Conservation (phyloP, 441 rosid genomes). For the Gossypium schwendimanii region DNA sequence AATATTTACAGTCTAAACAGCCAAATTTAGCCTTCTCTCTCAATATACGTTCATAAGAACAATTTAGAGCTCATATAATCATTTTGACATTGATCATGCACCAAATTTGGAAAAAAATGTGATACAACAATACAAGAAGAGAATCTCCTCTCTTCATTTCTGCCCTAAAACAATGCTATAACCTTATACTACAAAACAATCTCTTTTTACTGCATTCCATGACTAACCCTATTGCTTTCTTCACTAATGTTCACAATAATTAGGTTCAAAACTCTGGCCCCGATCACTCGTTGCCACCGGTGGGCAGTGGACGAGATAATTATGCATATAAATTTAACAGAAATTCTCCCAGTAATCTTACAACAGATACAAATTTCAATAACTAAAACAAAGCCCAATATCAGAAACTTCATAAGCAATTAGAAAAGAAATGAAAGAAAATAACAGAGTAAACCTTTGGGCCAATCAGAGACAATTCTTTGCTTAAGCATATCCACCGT, state of each 20-base stretch:
- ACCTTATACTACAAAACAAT: neutral
- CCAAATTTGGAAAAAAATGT: neutral
- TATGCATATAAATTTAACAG: neutral
- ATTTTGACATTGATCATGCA: neutral
- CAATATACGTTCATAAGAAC: too few relatives aligned
- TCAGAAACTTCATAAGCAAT: neutral
- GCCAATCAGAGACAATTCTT: slow-evolving; percentile 90
- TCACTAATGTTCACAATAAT: neutral
- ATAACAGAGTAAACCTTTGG: slow-evolving; percentile 47
- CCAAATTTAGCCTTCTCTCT: too few relatives aligned
- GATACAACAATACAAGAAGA: neutral
- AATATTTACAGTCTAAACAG: too few relatives aligned
- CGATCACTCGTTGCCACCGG: neutral
- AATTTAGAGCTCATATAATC: neutral
- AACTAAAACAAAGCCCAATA: neutral
- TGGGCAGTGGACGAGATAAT: neutral
- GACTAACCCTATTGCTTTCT: neutral
- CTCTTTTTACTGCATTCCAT: neutral
- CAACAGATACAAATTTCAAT: neutral
- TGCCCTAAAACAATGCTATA: neutral
- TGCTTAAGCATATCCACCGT: slow-evolving; percentile 84
- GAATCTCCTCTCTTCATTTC: neutral
- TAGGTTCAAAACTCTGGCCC: neutral
- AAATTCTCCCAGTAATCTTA: neutral
- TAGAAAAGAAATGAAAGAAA: neutral